Evolutionary conservation across 257 asterid genomes (phyloP).

Genomic region (Solanum corneliomulleri): DNA sequence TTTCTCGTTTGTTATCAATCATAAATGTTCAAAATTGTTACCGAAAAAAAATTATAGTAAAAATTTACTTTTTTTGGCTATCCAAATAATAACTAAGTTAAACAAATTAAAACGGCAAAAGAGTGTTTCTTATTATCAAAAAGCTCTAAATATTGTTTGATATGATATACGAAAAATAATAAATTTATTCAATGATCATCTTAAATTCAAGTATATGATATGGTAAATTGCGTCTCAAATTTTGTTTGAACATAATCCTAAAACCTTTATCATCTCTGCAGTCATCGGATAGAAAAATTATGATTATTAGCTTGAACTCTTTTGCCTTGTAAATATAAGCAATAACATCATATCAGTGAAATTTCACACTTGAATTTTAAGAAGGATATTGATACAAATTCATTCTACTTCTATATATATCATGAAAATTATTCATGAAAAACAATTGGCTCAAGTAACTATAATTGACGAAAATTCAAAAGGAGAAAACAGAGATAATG

Average conservation of each 20-base stretch:
- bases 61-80: too few species aligned
- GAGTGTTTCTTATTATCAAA: neutral
- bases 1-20: too few species aligned
- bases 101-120: neutral
- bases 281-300: neutral
- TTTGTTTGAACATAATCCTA: neutral
- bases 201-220: neutral
- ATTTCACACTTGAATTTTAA: neutral
- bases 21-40: too few species aligned
- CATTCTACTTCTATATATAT: neutral
- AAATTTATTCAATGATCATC: neutral
- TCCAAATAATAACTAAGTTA: neutral
- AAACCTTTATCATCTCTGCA: fast-evolving
- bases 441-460: fast-evolving
- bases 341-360: neutral
- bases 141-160: neutral
- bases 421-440: too few species aligned
- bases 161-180: neutral
- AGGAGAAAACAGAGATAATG: fast-evolving
- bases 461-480: neutral
- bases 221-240: fast-evolving
- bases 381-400: neutral
- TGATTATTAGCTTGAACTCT: neutral
- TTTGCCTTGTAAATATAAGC: neutral
- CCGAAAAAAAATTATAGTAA: too few species aligned